Evolutionary conservation across 2,329 filamentous ascomycete species (phyloP).

Genomic region (Fusarium poae): DNA sequence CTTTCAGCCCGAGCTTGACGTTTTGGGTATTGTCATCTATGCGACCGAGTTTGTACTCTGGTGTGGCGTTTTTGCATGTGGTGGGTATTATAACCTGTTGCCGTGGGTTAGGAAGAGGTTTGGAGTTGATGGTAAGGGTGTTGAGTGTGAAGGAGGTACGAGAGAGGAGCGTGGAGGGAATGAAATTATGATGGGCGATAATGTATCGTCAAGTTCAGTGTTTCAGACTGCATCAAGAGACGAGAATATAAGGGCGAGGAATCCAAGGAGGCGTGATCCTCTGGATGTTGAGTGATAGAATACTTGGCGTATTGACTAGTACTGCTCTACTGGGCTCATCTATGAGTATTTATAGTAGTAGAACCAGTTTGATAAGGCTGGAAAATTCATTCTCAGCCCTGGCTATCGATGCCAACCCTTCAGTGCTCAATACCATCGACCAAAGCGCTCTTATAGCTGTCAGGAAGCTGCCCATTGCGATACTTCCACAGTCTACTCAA

Average conservation of each 20-base stretch:
- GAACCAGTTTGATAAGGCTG: neutral
- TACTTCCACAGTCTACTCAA: conserved; percentile 29
- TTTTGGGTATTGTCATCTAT: conserved; percentile 76
- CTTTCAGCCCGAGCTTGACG: conserved; percentile 69
- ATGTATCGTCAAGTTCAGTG: conserved; percentile 73
- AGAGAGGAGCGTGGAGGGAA: conserved; percentile 5
- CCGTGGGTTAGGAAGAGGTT: conserved; percentile 59
- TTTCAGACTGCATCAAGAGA: conserved; percentile 64
- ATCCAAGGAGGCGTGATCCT: neutral
- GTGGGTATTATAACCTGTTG: conserved; percentile 72
- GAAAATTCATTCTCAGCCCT: neutral
- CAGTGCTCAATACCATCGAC: neutral
- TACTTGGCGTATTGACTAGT: neutral
- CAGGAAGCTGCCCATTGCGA: conserved; percentile 9
- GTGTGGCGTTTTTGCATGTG: conserved; percentile 75
- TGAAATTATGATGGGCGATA: conserved; percentile 51
- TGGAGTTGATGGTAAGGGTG: neutral
- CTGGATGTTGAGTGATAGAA: conserved; percentile 25
- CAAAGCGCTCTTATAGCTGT: neutral
- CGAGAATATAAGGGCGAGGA: conserved; percentile 26
- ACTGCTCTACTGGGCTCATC: neutral
- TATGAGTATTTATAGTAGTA: neutral
- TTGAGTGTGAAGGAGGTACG: conserved; percentile 50
- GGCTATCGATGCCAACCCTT: neutral
- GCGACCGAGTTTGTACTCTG: conserved; percentile 74